Conservation (phyloP, 2,329 filamentous ascomycete genomes). For the Talaromyces sp. region DNA sequence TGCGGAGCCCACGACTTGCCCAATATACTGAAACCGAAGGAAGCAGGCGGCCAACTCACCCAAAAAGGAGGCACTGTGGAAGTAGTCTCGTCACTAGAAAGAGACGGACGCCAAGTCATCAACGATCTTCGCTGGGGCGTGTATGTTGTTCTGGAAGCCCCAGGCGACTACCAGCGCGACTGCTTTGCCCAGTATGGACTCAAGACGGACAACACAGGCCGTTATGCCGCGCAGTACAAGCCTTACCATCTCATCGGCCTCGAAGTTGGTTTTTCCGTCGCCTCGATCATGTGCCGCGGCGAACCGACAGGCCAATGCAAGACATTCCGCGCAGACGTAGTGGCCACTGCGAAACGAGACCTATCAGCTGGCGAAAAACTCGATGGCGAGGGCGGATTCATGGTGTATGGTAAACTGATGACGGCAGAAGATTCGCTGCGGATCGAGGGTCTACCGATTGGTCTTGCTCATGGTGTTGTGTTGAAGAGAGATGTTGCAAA, state of each 20-base stretch:
- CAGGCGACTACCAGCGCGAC: background rate
- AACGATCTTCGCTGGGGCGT: background rate
- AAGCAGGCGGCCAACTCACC: background rate
- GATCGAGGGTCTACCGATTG: background rate
- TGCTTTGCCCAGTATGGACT: background rate
- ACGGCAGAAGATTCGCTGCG: background rate
- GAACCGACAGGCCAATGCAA: background rate
- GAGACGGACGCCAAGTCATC: background rate
- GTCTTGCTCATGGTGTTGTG: background rate
- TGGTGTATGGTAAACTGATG: background rate
- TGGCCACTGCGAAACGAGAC: background rate
- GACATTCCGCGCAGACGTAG: background rate
- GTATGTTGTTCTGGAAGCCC: background rate
- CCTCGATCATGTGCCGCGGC: background rate
- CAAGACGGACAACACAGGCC: background rate
- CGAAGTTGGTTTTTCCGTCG: background rate
- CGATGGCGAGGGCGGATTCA: background rate
- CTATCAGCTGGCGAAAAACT: background rate
- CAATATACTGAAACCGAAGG: background rate
- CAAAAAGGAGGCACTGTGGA: background rate
- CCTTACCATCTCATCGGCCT: background rate
- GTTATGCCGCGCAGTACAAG: background rate
- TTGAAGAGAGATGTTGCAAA: background rate
- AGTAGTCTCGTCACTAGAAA: background rate
- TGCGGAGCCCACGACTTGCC: background rate